Evolutionary conservation across 768 basidiomycete genomes (phyloP).

Genomic region (Suillus paluster): DNA sequence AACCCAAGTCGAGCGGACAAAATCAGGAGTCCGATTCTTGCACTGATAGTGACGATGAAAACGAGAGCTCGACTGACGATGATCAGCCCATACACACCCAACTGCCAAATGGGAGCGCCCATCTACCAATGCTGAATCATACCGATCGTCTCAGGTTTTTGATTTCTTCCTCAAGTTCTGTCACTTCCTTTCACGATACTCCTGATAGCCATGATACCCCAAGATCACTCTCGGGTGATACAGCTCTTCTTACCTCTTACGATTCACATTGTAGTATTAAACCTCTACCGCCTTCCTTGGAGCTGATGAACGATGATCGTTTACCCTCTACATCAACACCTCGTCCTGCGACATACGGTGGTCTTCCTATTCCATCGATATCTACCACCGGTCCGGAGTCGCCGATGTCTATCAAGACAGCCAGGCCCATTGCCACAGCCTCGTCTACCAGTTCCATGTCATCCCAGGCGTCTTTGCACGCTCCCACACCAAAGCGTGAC

Average conservation of each 20-base stretch:
- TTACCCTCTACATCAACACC: conserved; percentile 22
- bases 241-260: conserved; percentile 25
- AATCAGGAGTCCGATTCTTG: conserved; percentile 33
- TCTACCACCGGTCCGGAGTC: conserved; percentile 54
- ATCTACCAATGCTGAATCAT: background rate
- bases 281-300: conserved; percentile 32
- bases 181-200: conserved; percentile 44
- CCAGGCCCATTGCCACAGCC: conserved; percentile 20
- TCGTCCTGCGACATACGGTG: conserved; percentile 38
- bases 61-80: conserved; percentile 13
- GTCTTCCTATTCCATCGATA: conserved; percentile 57
- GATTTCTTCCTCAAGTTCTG: conserved; percentile 33
- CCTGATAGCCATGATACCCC: conserved; percentile 29
- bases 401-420: conserved; percentile 29
- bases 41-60: conserved; percentile 38
- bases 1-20: conserved; percentile 29
- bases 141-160: background rate
- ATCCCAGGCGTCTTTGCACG: conserved; percentile 33
- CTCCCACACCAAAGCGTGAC: conserved; percentile 30
- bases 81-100: background rate
- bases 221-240: conserved; percentile 16
- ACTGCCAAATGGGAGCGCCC: background rate
- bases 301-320: conserved; percentile 27
- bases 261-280: conserved; percentile 26
- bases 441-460: conserved; percentile 10